Base-by-base conservation (phyloP, 2,329 filamentous ascomycete genomes). In the Sporothrix humicola region DNA sequence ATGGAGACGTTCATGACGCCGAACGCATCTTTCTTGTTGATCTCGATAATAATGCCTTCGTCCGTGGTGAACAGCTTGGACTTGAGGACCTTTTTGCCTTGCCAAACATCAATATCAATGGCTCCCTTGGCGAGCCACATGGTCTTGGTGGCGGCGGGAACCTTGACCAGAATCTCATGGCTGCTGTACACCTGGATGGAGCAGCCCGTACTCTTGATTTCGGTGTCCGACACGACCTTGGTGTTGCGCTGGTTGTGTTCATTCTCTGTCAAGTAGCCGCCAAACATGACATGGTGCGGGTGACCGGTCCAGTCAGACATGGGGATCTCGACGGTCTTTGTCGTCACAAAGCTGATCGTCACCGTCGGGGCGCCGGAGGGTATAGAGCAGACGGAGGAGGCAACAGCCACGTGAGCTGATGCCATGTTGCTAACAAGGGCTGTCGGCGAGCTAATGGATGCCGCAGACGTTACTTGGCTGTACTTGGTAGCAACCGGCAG, bases 1-100 rank as follows among this genome's bases (percentile, higher is more conserved):
- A 92, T 84, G 1, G 86, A 85, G 61, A 92, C 83, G 71, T 87
- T 87, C 69, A 91, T 80, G 52, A 88, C 79, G 46, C 89, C 90
- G 74, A 88, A 81, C 6, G 88, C 87, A 74, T 91, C 88, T 37
- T 84, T 83, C 42, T 81, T 82, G 3, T 85, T 82, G 42, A 91
- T 83, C 74, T 86, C 83, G 31, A 89, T 83, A 20, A 88, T 77
- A 54, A 89, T 83, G 3, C 87, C 87, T 42, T 88, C 84, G 12
- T 87, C 82, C 7, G 84, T 82, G 15, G 83, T 82, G 6, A 82
- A 84, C 59, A 86, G 81, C 76, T 85, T 85, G 37, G 85, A 86
- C 71, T 85, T 83, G 66, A 90, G 82, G 50, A 81, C 80, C 48
- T 82, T 77, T 15, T 84, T 82, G 3, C 83, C 85, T 59, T 88